These are phyloP conservation scores for Aspergillus luchuensis DNA, from an alignment of 2,329 filamentous ascomycete species.

Conservation along the genomic window DNA sequence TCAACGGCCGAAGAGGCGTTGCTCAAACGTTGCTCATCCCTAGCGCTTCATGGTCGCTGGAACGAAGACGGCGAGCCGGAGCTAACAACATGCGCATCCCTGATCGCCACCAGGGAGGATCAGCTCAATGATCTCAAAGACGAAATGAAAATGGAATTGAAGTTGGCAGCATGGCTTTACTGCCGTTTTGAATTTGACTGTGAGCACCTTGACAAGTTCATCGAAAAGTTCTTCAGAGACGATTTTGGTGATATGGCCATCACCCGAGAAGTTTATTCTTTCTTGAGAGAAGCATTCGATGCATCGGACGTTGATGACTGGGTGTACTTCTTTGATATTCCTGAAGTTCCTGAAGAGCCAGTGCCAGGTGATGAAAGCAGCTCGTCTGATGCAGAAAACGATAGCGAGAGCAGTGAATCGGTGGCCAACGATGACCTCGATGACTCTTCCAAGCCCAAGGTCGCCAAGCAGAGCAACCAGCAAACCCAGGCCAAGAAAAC, in stretches of 20 bases:
- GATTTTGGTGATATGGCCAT: slow-evolving; percentile 34
- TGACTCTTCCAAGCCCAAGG: neutral
- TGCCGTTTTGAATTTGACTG: slow-evolving; percentile 24
- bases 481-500: neutral
- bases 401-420: neutral
- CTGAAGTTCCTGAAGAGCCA: slow-evolving; percentile 2
- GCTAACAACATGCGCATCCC: slow-evolving; percentile 34
- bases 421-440: neutral
- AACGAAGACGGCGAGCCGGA: slow-evolving; percentile 28
- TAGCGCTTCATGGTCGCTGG: slow-evolving; percentile 33
- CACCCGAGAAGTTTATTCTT: slow-evolving; percentile 22
- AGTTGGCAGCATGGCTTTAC: slow-evolving; percentile 35
- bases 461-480: neutral
- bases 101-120: slow-evolving; percentile 29
- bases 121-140: slow-evolving; percentile 27
- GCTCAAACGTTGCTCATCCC: slow-evolving; percentile 49
- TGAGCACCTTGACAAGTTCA: slow-evolving; percentile 33
- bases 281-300: slow-evolving; percentile 24
- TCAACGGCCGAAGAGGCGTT: slow-evolving; percentile 55
- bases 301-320: slow-evolving; percentile 31
- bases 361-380: neutral
- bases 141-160: slow-evolving; percentile 28
- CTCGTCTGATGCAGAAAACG: neutral
- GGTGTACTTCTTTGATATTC: slow-evolving; percentile 29
- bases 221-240: slow-evolving; percentile 28